phyloP scores from a whole-genome alignment of 2,329 filamentous ascomycete genomes.

The Xylogone sp. region DNA sequence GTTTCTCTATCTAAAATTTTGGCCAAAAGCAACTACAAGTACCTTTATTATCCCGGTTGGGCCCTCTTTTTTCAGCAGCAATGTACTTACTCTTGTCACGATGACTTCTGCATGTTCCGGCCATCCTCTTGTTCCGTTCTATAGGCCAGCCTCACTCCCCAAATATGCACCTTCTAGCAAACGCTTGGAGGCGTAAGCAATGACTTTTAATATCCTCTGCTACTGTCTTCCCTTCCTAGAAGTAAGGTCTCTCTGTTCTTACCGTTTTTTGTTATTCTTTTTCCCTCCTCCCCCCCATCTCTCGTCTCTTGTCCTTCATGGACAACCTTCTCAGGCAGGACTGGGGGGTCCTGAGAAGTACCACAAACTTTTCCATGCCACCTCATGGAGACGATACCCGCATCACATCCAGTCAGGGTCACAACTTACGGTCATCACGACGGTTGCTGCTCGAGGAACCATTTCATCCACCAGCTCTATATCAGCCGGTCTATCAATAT shows the following conservation, averaged over 20 bases:
- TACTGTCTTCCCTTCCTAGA: not conserved
- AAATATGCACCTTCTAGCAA: not conserved
- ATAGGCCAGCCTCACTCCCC: not conserved
- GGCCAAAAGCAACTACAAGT: not conserved
- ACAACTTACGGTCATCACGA: not conserved
- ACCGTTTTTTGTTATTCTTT: not conserved
- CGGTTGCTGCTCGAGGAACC: not conserved
- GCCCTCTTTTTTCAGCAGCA: too few relatives aligned
- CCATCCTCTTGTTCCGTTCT: not conserved
- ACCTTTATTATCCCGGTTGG: not conserved
- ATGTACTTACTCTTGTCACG: not conserved
- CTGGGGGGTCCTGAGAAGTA: conserved; percentile 14
- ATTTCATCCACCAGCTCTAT: not conserved
- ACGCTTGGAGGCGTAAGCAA: not conserved
- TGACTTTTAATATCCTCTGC: not conserved
- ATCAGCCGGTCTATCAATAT: not conserved
- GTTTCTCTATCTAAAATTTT: too few relatives aligned
- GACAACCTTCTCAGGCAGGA: conserved; percentile 13
- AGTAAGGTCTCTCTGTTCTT: not conserved
- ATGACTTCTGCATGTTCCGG: not conserved
- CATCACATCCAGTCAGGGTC: not conserved
- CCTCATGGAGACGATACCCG: conserved; percentile 8
- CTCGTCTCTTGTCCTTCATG: conserved; percentile 16
- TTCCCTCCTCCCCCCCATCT: too few relatives aligned
- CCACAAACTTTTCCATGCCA: conserved; percentile 13